phyloP scores from a whole-genome alignment of 768 basidiomycete species.

The Naganishia kalamii region DNA sequence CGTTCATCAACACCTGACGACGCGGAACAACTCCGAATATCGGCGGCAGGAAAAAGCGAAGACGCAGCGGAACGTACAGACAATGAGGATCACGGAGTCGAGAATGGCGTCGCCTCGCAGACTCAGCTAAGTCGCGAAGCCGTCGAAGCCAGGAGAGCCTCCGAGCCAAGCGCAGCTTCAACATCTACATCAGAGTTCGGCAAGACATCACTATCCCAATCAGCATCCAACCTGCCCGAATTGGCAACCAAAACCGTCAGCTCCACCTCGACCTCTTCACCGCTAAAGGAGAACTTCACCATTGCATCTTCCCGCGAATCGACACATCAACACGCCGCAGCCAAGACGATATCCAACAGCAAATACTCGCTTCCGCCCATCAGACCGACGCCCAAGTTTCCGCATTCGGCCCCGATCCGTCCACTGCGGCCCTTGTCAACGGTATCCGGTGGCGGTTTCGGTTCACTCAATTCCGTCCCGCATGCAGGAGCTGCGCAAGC shows the following conservation, averaged over 20 bases:
- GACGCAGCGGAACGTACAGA: background rate
- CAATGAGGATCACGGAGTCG: background rate
- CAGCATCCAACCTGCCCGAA: background rate
- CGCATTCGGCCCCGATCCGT: constrained; percentile 10
- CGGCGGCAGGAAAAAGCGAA: background rate
- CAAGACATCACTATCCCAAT: background rate
- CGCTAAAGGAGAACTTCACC: background rate
- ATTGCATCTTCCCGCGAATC: background rate
- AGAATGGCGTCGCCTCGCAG: background rate
- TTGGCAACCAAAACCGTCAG: background rate
- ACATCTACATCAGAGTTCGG: no score
- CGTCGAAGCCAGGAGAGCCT: background rate
- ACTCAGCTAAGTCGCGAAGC: background rate
- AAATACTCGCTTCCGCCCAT: constrained; percentile 3
- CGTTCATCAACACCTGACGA: constrained; percentile 4
- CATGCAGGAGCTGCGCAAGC: constrained; percentile 3
- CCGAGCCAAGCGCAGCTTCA: background rate
- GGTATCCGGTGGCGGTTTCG: background rate
- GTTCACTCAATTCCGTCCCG: background rate
- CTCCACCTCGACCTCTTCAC: background rate
- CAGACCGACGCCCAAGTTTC: constrained; percentile 14
- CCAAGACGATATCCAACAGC: background rate
- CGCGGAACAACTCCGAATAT: background rate
- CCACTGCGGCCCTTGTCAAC: constrained; percentile 4
- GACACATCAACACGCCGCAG: background rate